Base-by-base conservation (phyloP, 1,139 yeast genomes). In the Suhomyces atakaporum region DNA sequence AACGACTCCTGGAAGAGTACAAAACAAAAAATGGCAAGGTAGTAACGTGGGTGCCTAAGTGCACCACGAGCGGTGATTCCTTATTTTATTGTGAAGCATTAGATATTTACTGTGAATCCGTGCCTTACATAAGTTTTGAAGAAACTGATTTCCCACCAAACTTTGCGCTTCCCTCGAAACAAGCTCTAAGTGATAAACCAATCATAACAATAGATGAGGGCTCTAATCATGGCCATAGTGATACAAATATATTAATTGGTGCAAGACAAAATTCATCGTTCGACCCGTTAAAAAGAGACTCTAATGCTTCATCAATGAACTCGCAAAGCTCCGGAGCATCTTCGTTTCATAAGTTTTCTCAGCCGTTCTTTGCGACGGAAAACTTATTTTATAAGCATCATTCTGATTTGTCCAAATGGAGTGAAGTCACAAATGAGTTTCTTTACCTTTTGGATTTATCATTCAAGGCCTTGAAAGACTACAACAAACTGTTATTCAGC, bases 371-470 rank as follows among this genome's bases (percentile, higher is more conserved):
- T 46, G 51, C 69, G 7, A 54, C 64, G 50, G 63, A 66, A 5
- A 60, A 61, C 7, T 53, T 78, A 13, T 81, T 82, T 52, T 81
- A 80, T 51, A 66, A 67, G 35, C 79, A 78, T 39, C 70, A 77
- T 5, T 58, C 73, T 1, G 90, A 84, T 53, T 59, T 81, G 16
- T 60, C 68, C n/a, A 63, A 66, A 7, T 83, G 89, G 89, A 63
- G 74, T 3, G 75, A 71, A 12, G 54, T 81, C 25, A 61, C 67
- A 31, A 73, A 72, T 31, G 63, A 68, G 8, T 66, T 80, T 35
- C 56, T 67, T 8, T 68, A 66, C 41, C 62, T 75, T 27, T 58
- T 80, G 24, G 75, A 73, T 27, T 51, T 75, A 38, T 60, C 77
- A 0, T 53, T 69, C 34, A 75, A 72, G 36, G 72, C 82, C 1